Conservation (phyloP, 176 grass and related monocot species). For the Cenchrus americanus region DNA sequence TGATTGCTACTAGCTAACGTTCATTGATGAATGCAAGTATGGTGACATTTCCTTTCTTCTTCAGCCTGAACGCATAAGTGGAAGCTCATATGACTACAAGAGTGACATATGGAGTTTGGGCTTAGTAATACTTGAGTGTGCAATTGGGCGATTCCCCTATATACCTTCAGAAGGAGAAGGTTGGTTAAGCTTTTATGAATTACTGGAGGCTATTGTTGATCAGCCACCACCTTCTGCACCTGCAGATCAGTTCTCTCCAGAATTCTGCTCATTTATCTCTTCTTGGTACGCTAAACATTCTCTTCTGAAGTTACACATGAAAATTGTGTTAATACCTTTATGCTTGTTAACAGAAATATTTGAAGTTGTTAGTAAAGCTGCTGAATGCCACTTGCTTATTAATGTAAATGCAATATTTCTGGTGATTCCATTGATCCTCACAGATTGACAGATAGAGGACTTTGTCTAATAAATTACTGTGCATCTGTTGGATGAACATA, state of each 20-base stretch:
- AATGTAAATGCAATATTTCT: background rate
- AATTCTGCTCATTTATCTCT: constrained; percentile 96
- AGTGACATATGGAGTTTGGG: constrained; percentile 99
- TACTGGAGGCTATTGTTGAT: constrained; percentile 98
- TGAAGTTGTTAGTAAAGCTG: background rate
- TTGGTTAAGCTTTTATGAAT: constrained; percentile 93
- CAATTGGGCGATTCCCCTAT: constrained; percentile 92
- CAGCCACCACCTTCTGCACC: constrained; percentile 93
- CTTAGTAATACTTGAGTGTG: constrained; percentile 97
- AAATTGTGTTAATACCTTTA: constrained; percentile 6
- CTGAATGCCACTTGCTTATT: constrained; percentile 3
- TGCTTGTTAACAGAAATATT: background rate
- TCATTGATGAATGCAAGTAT: constrained; percentile 21
- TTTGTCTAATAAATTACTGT: background rate
- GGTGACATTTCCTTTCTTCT: constrained; percentile 50
- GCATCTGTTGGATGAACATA: background rate
- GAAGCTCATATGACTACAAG: constrained; percentile 95
- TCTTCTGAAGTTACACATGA: constrained; percentile 5
- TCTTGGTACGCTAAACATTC: constrained; percentile 61
- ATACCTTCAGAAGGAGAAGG: constrained; percentile 78
- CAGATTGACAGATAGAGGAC: background rate
- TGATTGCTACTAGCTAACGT: constrained; percentile 15
- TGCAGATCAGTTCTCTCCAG: constrained; percentile 89
- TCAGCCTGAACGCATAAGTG: constrained; percentile 92
- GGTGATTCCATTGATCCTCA: constrained; percentile 4